Conservation (phyloP, 148 eudicot genomes). For the Dysphania ambrosioides region DNA sequence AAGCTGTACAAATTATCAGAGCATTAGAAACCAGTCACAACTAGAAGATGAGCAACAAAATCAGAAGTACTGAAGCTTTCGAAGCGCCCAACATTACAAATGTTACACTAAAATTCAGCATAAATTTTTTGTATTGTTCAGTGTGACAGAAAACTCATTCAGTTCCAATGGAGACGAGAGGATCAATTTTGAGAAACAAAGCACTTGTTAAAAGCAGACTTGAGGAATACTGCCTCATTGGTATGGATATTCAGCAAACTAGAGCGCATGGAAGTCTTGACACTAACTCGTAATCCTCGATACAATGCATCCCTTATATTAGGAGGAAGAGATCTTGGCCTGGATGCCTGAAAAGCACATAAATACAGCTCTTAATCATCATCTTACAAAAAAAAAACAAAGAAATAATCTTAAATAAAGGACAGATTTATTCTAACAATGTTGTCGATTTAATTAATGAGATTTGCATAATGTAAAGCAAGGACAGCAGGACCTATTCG, state of each 20-base stretch:
- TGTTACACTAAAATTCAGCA: not conserved
- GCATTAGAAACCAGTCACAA: constrained; percentile 13
- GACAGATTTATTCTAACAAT: constrained; percentile 54
- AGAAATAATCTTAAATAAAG: not conserved
- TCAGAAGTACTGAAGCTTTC: not conserved
- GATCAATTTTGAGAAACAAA: constrained; percentile 5
- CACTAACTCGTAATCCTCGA: constrained; percentile 63
- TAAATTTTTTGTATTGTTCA: not conserved
- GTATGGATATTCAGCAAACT: constrained; percentile 44
- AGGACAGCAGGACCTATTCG: constrained; percentile 86
- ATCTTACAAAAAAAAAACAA: not conserved
- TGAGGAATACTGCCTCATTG: constrained; percentile 53
- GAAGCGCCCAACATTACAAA: not conserved
- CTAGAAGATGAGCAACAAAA: not conserved
- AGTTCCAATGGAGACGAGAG: not conserved
- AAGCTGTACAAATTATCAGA: constrained; percentile 39
- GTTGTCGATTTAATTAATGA: constrained; percentile 81
- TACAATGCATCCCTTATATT: constrained; percentile 79
- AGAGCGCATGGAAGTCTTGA: constrained; percentile 67
- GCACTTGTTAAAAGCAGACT: constrained; percentile 6
- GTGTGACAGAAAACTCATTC: not conserved
- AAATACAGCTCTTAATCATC: not conserved
- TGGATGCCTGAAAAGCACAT: constrained; percentile 52
- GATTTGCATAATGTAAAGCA: constrained; percentile 87
- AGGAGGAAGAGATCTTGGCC: constrained; percentile 82